Percentiles rank a stretch among this genome's conserved stretches.
phyloP scores from a whole-genome alignment of 2,329 filamentous ascomycete genomes.

The Dactylellina parvicollis region DNA sequence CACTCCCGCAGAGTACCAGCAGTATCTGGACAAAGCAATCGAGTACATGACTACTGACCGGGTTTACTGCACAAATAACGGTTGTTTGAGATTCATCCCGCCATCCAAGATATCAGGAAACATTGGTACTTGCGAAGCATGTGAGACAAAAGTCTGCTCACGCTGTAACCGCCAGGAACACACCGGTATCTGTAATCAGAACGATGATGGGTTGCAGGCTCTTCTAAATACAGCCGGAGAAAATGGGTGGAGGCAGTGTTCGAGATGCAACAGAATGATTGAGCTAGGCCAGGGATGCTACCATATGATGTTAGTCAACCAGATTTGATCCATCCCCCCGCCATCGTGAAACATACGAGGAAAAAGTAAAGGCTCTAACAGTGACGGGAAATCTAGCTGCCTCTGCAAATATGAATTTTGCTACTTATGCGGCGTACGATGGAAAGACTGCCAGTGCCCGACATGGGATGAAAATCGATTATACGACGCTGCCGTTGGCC shows the following conservation, averaged over 20 bases:
- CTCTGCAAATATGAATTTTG: conserved; percentile 45
- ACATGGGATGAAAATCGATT: conserved; percentile 18
- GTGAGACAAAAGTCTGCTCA: conserved; percentile 17
- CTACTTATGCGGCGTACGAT: conserved; percentile 26
- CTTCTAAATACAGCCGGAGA: conserved; percentile 1
- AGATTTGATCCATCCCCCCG: neutral
- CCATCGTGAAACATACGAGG: neutral
- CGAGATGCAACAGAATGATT: conserved; percentile 28
- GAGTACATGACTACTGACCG: conserved; percentile 22
- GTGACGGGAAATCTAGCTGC: conserved; percentile 9
- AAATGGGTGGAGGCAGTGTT: conserved; percentile 40
- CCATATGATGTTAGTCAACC: conserved; percentile 42
- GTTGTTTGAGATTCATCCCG: conserved; percentile 34
- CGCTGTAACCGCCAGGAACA: conserved; percentile 12
- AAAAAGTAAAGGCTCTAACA: too few species aligned
- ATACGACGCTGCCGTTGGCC: conserved; percentile 6
- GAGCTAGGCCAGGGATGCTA: conserved; percentile 30
- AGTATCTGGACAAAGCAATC: conserved; percentile 5
- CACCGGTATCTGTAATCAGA: neutral
- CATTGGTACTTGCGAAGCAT: neutral
- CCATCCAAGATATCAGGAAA: neutral
- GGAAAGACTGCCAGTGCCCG: conserved; percentile 27
- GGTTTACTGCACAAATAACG: conserved; percentile 38
- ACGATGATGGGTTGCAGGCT: neutral
- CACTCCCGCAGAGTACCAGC: conserved; percentile 4